Base-by-base conservation (phyloP, 495 filamentous ascomycete genomes). In the Saxophila tyrrhenica region DNA sequence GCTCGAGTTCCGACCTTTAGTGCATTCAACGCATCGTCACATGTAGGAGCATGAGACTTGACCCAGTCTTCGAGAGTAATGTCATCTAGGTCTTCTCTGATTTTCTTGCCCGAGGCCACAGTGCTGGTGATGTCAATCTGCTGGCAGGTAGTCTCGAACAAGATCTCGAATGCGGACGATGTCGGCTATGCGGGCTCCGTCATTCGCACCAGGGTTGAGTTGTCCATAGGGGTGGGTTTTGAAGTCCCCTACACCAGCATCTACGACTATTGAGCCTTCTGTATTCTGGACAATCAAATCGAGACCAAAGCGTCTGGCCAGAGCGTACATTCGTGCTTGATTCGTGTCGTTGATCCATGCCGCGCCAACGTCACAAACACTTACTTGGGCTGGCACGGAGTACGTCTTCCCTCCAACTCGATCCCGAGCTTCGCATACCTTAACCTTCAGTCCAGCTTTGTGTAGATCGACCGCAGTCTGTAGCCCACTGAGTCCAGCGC, bases 281-380 rank as follows among this genome's bases (percentile, higher is more conserved):
- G 63, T 70, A 23, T 73, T 69, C 59, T 79, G 76, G 48, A 65
- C 59, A n/a, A 74, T 61, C 1, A 72, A 51, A 25, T 78, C 69
- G 8, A 70, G 54, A 0, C 68, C 69, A 42, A 66, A 73, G 1
- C 58, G 43, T 46, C 66, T 55, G 1, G 68, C 69, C 9, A 74
- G 56, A 0, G 55, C 60, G 48, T 55, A 67, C 15, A 78, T 68
- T 29, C 62, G 60, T 11, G 50, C 60, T 54, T 80, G 77, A 39
- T 67, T 76, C 1, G 67, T 72, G 43, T 75, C 69, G 59, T 78
- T 79, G 49, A 78, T 71, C 76, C 75, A 78, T 2, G 73, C 73
- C 0, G 72, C 75, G 2, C 75, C 76, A 20, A 78, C 52, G 39
- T 78, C 76, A 20, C 69, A 65, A n/a, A 58, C 52, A 25, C 64